Conservation (phyloP, 1,284 basidiomycete species). For the Waitea zeae region DNA sequence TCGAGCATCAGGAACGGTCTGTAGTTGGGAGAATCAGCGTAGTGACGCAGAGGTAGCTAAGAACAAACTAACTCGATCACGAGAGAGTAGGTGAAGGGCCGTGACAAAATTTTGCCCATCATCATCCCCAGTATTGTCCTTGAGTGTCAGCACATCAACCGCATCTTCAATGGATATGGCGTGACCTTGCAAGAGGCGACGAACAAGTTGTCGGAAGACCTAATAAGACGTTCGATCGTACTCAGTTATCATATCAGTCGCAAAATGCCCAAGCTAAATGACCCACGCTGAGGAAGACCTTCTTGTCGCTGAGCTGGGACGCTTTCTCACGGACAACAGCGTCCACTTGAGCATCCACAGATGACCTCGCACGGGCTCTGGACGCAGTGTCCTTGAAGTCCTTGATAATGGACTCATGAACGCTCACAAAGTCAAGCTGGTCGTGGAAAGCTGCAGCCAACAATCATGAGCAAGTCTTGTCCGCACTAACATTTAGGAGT, state of each 20-base stretch:
- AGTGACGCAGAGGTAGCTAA: not conserved
- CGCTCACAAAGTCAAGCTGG: slow-evolving; percentile 56
- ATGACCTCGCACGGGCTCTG: slow-evolving; percentile 34
- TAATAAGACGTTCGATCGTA: slow-evolving; percentile 10
- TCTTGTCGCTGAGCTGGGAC: slow-evolving; percentile 21
- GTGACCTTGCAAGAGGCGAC: slow-evolving; percentile 50
- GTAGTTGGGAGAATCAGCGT: slow-evolving; percentile 3
- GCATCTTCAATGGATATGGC: slow-evolving; percentile 50
- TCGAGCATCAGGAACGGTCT: slow-evolving; percentile 57
- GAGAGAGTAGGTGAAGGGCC: slow-evolving; percentile 42
- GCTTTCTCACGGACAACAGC: slow-evolving; percentile 39
- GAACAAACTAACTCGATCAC: slow-evolving; percentile 27
- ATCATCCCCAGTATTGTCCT: slow-evolving; percentile 34
- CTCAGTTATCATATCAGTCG: not conserved
- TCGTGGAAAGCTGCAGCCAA: slow-evolving; percentile 46
- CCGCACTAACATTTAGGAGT: slow-evolving; percentile 16
- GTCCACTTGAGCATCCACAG: slow-evolving; percentile 51
- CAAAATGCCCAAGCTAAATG: too few species aligned
- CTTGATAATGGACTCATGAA: slow-evolving; percentile 43
- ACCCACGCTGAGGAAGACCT: too few species aligned
- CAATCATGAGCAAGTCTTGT: slow-evolving; percentile 4
- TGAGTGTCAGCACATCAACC: slow-evolving; percentile 54
- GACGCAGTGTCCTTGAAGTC: slow-evolving; percentile 36
- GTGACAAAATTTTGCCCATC: slow-evolving; percentile 48
- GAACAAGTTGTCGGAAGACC: slow-evolving; percentile 49